Percentiles rank a stretch among this genome's conserved stretches.
These are phyloP conservation scores for Kurtzmaniella quercitrusa DNA, from an alignment of 1,139 yeast species.

Conservation along the genomic window DNA sequence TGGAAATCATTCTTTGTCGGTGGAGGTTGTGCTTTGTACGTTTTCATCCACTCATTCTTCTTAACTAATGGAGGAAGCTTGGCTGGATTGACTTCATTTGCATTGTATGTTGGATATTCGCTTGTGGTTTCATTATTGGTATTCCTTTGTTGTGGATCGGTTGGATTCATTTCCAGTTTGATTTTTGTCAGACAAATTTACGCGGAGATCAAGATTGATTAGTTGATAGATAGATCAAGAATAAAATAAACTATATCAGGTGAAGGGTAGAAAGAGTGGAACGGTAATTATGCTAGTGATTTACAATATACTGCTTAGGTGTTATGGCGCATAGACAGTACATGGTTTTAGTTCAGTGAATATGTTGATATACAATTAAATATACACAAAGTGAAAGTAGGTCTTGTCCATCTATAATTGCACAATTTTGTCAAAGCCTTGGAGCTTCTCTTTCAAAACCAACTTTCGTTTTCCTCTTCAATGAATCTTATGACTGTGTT, in stretches of 20 bases:
- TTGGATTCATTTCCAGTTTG: constrained; percentile 77
- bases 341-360: no score
- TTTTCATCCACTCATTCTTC: constrained; percentile 77
- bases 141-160: constrained; percentile 81
- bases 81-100: constrained; percentile 72
- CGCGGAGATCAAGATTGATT: constrained; percentile 80
- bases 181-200: constrained; percentile 77
- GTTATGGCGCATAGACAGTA: no score
- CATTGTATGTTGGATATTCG: constrained; percentile 85
- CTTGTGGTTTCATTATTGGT: constrained; percentile 63
- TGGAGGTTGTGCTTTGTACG: constrained; percentile 84
- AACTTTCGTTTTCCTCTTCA: constrained; percentile 36
- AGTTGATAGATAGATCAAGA: constrained; percentile 6
- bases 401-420: no score
- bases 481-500: constrained; percentile 25
- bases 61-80: constrained; percentile 63
- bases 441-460: no score
- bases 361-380: no score
- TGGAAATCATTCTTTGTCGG: constrained; percentile 90
- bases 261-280: no score
- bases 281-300: no score
- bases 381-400: no score
- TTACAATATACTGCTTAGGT: no score
- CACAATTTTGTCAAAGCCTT: no score
- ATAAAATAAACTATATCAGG: background rate